Percentiles rank a stretch among this genome's conserved stretches.
Conservation (phyloP, 2,329 filamentous ascomycete genomes). For the Bisporella sp. region DNA sequence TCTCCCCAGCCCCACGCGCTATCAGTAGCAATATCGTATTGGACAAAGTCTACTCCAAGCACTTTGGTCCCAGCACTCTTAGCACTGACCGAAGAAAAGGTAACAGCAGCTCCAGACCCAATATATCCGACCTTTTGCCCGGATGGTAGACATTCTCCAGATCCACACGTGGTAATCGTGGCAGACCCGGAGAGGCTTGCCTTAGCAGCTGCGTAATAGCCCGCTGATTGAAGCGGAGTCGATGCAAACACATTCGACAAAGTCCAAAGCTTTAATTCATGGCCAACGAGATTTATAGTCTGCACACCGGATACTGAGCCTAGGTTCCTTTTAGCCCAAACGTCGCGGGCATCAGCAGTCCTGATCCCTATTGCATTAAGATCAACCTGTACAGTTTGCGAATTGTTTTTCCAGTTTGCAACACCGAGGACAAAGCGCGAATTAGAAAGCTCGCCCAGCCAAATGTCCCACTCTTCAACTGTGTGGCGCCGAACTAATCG, state of each 20-base stretch:
- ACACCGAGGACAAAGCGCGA: constrained; percentile 17
- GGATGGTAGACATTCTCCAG: constrained; percentile 15
- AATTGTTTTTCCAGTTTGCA: constrained; percentile 14
- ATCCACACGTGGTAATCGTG: constrained; percentile 9
- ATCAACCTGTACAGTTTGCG: constrained; percentile 15
- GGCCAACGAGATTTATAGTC: constrained; percentile 15
- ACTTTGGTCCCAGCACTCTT: constrained; percentile 9
- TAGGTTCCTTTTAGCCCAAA: constrained; percentile 20
- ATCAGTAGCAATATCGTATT: constrained; percentile 20
- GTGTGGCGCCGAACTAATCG: constrained; percentile 20
- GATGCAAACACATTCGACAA: constrained; percentile 15
- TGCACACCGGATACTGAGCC: constrained; percentile 7
- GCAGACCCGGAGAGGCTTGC: constrained; percentile 27
- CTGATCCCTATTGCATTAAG: constrained; percentile 20
- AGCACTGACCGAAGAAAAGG: constrained; percentile 7
- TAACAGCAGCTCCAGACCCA: constrained; percentile 8
- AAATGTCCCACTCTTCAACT: constrained; percentile 21
- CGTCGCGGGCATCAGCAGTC: constrained; percentile 4
- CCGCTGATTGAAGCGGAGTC: constrained; percentile 3
- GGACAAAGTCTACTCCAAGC: constrained; percentile 15
- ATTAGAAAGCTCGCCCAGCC: constrained; percentile 18
- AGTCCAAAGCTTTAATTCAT: constrained; percentile 19
- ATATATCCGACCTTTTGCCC: constrained; percentile 18
- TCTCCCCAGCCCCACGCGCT: constrained; percentile 16
- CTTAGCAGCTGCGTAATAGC: constrained; percentile 11